Conservation (phyloP, 805 yeast genomes). For the Tetrapisispora arboricola region DNA sequence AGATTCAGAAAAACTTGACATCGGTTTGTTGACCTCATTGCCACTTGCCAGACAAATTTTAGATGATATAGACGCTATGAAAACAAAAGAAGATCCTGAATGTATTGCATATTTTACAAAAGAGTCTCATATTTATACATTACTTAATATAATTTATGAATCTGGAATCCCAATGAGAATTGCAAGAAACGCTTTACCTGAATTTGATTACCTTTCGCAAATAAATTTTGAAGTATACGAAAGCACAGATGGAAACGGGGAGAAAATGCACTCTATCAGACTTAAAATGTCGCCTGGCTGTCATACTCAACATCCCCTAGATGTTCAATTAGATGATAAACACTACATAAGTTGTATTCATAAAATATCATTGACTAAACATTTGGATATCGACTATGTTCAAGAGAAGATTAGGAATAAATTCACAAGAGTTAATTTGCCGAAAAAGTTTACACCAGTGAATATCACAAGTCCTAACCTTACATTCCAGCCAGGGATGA, state of each 20-base stretch:
- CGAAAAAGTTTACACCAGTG: slow-evolving; percentile 84
- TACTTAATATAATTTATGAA: slow-evolving; percentile 82
- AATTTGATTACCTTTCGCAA: slow-evolving; percentile 89
- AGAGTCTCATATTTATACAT: slow-evolving; percentile 92
- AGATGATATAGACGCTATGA: slow-evolving; percentile 69
- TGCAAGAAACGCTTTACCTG: slow-evolving; percentile 91
- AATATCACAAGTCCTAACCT: slow-evolving; percentile 62
- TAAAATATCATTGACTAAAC: slow-evolving; percentile 79
- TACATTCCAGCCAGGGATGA: slow-evolving; percentile 18
- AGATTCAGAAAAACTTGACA: slow-evolving; percentile 88
- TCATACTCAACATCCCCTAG: slow-evolving; percentile 95
- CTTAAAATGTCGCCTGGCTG: slow-evolving; percentile 95
- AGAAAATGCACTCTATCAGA: slow-evolving; percentile 80
- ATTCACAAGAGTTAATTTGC: slow-evolving; percentile 79
- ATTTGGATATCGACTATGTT: slow-evolving; percentile 84
- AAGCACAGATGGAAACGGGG: slow-evolving; percentile 55
- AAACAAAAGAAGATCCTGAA: slow-evolving; percentile 69
- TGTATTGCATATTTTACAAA: slow-evolving; percentile 88
- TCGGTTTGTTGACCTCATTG: slow-evolving; percentile 85
- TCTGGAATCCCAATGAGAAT: slow-evolving; percentile 91
- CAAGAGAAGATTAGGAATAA: slow-evolving; percentile 69
- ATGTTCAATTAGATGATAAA: slow-evolving; percentile 89
- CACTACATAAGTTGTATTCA: slow-evolving; percentile 97
- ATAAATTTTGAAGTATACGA: slow-evolving; percentile 90
- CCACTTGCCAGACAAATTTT: slow-evolving; percentile 87